These are phyloP conservation scores for Linnemannia hyalina DNA, from an alignment of 192 early-diverging fungal genomes.

Conservation along the genomic window DNA sequence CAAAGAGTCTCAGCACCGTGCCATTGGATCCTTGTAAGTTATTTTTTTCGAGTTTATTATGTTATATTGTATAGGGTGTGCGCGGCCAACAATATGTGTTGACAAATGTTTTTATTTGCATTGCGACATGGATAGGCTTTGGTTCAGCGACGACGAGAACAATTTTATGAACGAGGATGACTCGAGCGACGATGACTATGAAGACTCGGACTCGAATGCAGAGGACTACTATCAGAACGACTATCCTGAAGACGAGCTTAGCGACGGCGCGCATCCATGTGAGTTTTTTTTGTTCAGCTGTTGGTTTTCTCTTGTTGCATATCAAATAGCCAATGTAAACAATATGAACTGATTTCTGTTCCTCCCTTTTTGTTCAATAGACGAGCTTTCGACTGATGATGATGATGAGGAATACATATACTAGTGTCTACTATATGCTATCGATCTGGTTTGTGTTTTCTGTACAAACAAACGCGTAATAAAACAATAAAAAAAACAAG, in stretches of 20 bases:
- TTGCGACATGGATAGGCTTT: slow-evolving; percentile 28
- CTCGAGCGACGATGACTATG: slow-evolving; percentile 31
- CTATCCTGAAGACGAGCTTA: slow-evolving; percentile 78
- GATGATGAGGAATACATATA: slow-evolving; percentile 12
- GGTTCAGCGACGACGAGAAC: slow-evolving; percentile 46
- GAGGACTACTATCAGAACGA: slow-evolving; percentile 86
- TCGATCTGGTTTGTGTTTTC: background rate
- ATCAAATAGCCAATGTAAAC: too few relatives aligned
- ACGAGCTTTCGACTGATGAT: slow-evolving; percentile 3
- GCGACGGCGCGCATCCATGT: slow-evolving; percentile 55
- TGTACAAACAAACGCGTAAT: background rate
- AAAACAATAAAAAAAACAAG: background rate
- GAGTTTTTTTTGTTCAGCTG: slow-evolving; percentile 16
- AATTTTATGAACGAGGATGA: slow-evolving; percentile 42
- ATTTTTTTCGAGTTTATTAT: background rate
- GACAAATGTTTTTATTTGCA: background rate
- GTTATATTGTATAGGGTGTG: background rate
- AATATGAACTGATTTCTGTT: background rate
- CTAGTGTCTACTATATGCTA: background rate
- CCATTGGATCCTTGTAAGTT: slow-evolving; percentile 65
- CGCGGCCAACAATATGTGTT: background rate
- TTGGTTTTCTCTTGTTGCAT: background rate
- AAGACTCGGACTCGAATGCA: slow-evolving; percentile 59
- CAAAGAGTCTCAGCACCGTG: slow-evolving; percentile 34
- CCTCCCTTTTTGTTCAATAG: background rate